Evolutionary conservation across 1,139 yeast species (phyloP).

Genomic region (Komagataea norvegica): DNA sequence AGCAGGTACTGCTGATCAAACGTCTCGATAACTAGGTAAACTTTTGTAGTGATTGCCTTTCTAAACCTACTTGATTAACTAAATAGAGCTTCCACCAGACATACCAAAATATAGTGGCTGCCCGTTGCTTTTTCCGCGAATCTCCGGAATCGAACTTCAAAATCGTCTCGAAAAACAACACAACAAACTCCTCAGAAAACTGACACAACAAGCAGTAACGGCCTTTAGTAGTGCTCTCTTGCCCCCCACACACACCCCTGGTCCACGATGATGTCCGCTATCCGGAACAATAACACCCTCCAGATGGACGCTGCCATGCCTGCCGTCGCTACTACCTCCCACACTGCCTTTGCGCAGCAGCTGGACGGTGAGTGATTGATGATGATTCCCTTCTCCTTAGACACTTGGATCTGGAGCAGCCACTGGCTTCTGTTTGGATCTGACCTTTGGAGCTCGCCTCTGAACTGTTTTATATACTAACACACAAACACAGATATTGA

Average conservation of each 20-base stretch:
- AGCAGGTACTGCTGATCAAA: too few relatives aligned
- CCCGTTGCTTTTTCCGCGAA: constrained; percentile 1
- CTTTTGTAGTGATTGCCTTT: too few relatives aligned
- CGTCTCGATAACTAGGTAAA: too few relatives aligned
- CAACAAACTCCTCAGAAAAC: neutral
- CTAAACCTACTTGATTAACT: too few relatives aligned
- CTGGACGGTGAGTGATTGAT: constrained; percentile 2
- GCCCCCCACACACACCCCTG: neutral
- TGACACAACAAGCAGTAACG: too few relatives aligned
- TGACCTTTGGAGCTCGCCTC: too few relatives aligned
- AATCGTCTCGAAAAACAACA: neutral
- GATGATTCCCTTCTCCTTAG: neutral
- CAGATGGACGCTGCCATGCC: neutral
- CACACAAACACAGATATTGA: constrained; percentile 21
- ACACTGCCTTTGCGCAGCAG: constrained; percentile 3
- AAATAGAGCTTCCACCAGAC: too few relatives aligned
- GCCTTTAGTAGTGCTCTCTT: too few relatives aligned
- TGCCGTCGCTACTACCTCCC: neutral
- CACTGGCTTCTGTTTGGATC: too few relatives aligned
- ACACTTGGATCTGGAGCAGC: too few relatives aligned
- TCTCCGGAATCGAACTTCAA: neutral
- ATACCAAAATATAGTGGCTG: too few relatives aligned
- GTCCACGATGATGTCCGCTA: constrained; percentile 1
- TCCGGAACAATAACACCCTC: constrained; percentile 1
- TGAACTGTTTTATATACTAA: too few relatives aligned